Percentiles rank a stretch among this genome's conserved stretches.
Evolutionary conservation across 129 eudicot genomes (phyloP).

Genomic region (Glebionis coronaria): DNA sequence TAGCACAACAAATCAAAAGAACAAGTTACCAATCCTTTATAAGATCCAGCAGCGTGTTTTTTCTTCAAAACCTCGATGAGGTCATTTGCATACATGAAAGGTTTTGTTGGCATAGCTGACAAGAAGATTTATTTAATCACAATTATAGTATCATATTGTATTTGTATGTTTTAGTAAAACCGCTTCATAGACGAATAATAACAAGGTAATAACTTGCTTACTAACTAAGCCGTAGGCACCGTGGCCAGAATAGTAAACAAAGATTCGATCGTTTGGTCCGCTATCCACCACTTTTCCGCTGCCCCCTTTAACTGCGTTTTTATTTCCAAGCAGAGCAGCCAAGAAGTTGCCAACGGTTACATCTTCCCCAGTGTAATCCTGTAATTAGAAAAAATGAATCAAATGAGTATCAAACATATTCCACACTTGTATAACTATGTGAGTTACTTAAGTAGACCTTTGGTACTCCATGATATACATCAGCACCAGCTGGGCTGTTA

Average conservation of each 20-base stretch:
- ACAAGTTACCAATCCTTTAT: slow-evolving; percentile 83
- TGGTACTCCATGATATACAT: slow-evolving; percentile 93
- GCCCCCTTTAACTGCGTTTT: too few relatives aligned
- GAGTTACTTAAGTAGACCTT: slow-evolving; percentile 45
- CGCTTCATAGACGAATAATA: not conserved
- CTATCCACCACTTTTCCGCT: too few relatives aligned
- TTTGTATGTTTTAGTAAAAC: not conserved
- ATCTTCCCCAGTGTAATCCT: slow-evolving; percentile 82
- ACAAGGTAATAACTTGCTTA: too few relatives aligned
- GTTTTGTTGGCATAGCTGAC: slow-evolving; percentile 81
- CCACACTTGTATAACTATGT: not conserved
- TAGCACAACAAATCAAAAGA: slow-evolving; percentile 2
- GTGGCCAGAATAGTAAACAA: slow-evolving; percentile 77
- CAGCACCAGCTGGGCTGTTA: slow-evolving; percentile 79
- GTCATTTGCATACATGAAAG: slow-evolving; percentile 75
- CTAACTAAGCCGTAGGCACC: too few relatives aligned
- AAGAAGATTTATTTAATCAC: too few relatives aligned
- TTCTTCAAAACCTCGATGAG: slow-evolving; percentile 60
- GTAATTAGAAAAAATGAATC: slow-evolving; percentile 23
- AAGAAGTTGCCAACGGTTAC: slow-evolving; percentile 75
- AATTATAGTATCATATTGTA: too few relatives aligned
- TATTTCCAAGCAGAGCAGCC: too few relatives aligned
- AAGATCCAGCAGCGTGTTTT: slow-evolving; percentile 86
- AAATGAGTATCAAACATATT: slow-evolving; percentile 17
- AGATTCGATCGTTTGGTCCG: slow-evolving; percentile 84